Conservation (phyloP, 1,284 basidiomycete genomes). For the Jaminaea rosea region DNA sequence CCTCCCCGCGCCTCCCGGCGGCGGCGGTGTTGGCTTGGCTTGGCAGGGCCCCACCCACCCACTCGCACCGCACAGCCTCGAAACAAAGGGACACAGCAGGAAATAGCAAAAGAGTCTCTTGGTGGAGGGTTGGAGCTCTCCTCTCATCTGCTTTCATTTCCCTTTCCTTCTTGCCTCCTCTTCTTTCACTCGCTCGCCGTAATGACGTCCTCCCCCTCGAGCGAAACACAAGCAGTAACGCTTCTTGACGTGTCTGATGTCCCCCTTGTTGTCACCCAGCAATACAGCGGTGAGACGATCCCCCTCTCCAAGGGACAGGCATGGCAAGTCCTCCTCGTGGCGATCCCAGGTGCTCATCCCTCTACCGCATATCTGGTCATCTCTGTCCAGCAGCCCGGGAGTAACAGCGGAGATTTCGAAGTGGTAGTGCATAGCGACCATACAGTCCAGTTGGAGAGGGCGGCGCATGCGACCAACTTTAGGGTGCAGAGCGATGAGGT, state of each 20-base stretch:
- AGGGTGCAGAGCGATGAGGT: slow-evolving; percentile 18
- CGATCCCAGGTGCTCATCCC: slow-evolving; percentile 4
- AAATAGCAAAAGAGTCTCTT: no score
- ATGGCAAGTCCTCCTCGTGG: slow-evolving; percentile 17
- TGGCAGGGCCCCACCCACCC: no score
- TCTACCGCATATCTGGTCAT: slow-evolving; percentile 17
- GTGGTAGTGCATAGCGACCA: slow-evolving; percentile 17
- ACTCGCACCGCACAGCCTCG: no score
- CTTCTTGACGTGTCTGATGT: slow-evolving; percentile 15
- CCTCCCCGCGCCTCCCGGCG: no score
- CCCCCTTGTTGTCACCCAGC: slow-evolving; percentile 19
- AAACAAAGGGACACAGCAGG: no score
- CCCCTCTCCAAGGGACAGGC: slow-evolving; percentile 14
- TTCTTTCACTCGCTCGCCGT: background rate
- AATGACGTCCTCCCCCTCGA: background rate
- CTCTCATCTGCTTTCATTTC: no score
- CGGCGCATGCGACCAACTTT: slow-evolving; percentile 8
- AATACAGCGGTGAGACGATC: slow-evolving; percentile 22
- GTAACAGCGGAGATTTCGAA: slow-evolving; percentile 13
- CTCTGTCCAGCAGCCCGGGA: slow-evolving; percentile 4
- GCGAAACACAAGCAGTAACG: background rate
- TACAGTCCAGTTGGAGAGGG: slow-evolving; percentile 14
- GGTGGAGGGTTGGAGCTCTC: no score
- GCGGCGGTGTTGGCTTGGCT: no score
- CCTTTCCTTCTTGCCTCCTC: background rate